Evolutionary conservation across 148 eudicot species (phyloP), one percentile per base, ranked within the genome.

Genomic region (Chenopodium suecicum): DNA sequence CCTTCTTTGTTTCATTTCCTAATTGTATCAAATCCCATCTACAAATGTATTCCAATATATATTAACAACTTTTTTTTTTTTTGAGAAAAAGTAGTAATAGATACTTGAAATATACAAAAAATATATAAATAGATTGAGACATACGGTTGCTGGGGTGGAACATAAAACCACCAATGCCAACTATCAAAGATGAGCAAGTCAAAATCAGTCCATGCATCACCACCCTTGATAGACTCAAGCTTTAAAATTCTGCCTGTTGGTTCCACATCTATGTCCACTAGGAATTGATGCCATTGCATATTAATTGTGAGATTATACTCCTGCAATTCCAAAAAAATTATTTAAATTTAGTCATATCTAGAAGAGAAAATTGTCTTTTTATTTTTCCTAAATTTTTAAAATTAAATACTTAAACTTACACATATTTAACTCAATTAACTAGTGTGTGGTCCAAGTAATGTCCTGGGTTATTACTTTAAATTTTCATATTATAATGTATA

Each of bases 131-230:
- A 13, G 10, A 62, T 9, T 22, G 60, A 2, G 10, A 32, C 90
- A 10, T 89, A 92, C 97, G 92, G 92, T 74, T 91, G 97, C 3
- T 69, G 50, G 23, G 85, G 82, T n/a, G 90, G 89, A 44, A 75
- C 86, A 73, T 87, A 91, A 31, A 81, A 82, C 97, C 97, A 92
- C 97, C 97, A 92, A 75, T 84, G 94, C 92, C 92, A 91, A 56
- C 89, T 88, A 74, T 92, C 91, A n/a, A 92, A 92, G 78, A 91
- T 75, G 48, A 92, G 82, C 31, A 90, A 70, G 47, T 92, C 94
- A 20, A 37, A 82, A 16, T 54, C 73, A 64, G 84, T 89, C 97
- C 97, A 92, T 23, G 62, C 78, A 6, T 87, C 77, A 32, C 91
- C 92, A 47, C 85, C 82, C 73, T 84, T 87, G 20, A 92, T 79